These are phyloP conservation scores for Sporothrix protearum DNA, from an alignment of 2,329 filamentous ascomycete genomes.

Conservation along the genomic window DNA sequence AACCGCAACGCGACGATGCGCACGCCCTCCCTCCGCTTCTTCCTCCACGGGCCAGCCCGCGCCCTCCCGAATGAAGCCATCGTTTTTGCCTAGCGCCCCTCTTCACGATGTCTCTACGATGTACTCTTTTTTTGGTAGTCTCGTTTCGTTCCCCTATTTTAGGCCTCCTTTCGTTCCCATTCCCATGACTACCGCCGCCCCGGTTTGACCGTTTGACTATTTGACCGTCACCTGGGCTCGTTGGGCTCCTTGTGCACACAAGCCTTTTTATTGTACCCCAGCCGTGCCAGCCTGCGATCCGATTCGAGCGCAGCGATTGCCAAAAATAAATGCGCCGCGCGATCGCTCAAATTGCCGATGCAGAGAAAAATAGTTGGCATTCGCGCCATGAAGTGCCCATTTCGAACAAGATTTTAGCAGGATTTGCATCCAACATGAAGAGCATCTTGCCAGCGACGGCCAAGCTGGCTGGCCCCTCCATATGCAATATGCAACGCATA, in stretches of 20 bases:
- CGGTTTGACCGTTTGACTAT: not conserved
- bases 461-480: no score
- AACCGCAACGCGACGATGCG: constrained; percentile 13
- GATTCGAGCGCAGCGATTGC: not conserved
- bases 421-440: no score
- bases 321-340: not conserved
- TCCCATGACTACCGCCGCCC: not conserved
- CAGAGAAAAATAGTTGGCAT: no score
- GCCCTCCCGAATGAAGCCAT: not conserved
- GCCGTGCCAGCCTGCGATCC: not conserved
- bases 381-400: no score
- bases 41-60: constrained; percentile 9
- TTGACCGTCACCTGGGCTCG: not conserved
- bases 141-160: not conserved
- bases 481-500: no score
- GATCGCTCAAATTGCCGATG: not conserved
- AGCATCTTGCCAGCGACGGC: no score
- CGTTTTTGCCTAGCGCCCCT: not conserved
- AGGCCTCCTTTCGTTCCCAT: not conserved
- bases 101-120: constrained; percentile 5
- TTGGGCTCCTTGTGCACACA: not conserved
- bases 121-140: not conserved
- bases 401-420: no score
- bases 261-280: not conserved
- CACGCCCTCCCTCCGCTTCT: constrained; percentile 5